Percentiles rank a stretch among this genome's conserved stretches.
Evolutionary conservation across 2,329 filamentous ascomycete species (phyloP).

Genomic region (Calonectria pteridis): DNA sequence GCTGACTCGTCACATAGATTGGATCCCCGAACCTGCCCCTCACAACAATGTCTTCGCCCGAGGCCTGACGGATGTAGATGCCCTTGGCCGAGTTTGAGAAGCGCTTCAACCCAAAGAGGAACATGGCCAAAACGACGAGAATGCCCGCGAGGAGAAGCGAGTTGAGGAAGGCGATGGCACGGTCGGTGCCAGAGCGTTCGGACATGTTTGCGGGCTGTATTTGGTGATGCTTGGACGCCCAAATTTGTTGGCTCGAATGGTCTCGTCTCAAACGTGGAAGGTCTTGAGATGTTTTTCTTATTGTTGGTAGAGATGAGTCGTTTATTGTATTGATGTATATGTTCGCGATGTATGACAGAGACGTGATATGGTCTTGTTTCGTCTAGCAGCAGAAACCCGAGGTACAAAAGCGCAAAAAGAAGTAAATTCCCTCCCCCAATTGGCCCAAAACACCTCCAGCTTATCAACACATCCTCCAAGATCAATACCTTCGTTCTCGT

Average conservation of each 20-base stretch:
- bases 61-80: constrained; percentile 14
- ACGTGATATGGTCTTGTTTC: not conserved
- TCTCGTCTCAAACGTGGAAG: not conserved
- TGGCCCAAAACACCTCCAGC: not conserved
- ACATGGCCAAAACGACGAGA: constrained; percentile 28
- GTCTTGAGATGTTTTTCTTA: not conserved
- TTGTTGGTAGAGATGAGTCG: too few species aligned
- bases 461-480: not conserved
- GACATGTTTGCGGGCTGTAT: not conserved
- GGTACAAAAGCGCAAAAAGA: not conserved
- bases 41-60: not conserved
- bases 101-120: constrained; percentile 31
- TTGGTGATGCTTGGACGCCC: not conserved
- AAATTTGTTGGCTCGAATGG: not conserved
- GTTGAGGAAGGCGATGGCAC: constrained; percentile 14
- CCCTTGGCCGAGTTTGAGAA: constrained; percentile 18
- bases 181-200: not conserved
- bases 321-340: not conserved
- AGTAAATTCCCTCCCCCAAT: not conserved
- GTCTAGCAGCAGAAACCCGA: not conserved
- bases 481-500: not conserved
- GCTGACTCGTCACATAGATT: not conserved
- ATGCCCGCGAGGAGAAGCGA: constrained; percentile 23
- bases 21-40: not conserved
- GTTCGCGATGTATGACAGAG: not conserved